Base-by-base conservation (phyloP, 2,329 filamentous ascomycete species). In the Fusarium dlaminii region DNA sequence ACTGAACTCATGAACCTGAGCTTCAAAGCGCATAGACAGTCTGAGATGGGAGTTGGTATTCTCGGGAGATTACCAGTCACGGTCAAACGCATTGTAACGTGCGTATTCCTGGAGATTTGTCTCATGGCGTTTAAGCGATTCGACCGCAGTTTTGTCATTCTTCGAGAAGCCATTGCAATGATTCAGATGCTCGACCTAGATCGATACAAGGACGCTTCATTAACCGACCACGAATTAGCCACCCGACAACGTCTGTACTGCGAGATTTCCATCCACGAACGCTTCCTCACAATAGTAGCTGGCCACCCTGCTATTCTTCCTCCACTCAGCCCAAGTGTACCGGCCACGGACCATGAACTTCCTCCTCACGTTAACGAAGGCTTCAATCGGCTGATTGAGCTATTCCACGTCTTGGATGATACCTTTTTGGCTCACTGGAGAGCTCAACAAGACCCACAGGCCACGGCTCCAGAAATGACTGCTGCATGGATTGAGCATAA, bases 251-350 rank as follows among this genome's bases (percentile, higher is more conserved):
- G 88, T 1, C 76, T 88, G 0, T 89, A 90, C 76, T 90, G 87
- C 86, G 84, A 88, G 68, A 84, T 84, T 13, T 89, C 86, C 66
- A 87, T 90, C n/a, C 87, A 89, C 68, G 88, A 90, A 73, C 84
- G 88, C 4, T 90, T 89, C 72, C 73, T 87, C 17, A 85, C 86
- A 15, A 84, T 89, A 24, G 80, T 87, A 6, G 84, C 87, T 29
- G 87, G 87, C 27, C 84, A 84, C 8, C 81, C 82, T 0, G 80
- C 81, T 22, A 72, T 80, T 6, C 72, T 85, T 37, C 73, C 76
- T 0, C 79, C 80, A 0, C 72, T 84, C 3, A 63, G 68, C 5
- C 75, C 76, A 0, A 79, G 80, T 1, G 60, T 81, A 10, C 82
- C 80, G 0, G 22, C 76, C 3, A 37, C 66, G 14, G 83, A 85